Evolutionary conservation across 2,329 filamentous ascomycete genomes (phyloP).

Genomic region (Chrysosporium queenslandicum): DNA sequence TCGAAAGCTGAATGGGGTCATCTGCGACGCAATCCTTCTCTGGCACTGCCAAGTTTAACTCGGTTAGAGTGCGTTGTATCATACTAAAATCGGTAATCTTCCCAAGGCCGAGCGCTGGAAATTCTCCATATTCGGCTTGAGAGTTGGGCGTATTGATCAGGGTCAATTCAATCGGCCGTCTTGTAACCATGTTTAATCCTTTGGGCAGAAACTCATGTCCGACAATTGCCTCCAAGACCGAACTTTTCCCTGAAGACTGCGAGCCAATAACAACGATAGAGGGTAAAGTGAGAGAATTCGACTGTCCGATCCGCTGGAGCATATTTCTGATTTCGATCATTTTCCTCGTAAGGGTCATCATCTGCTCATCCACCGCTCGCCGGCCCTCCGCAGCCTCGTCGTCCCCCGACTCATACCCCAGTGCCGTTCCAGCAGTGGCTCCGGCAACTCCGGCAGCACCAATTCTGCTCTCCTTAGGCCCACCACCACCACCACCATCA

Average conservation of each 20-base stretch:
- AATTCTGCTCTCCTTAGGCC: conserved; percentile 47
- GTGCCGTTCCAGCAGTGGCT: conserved; percentile 62
- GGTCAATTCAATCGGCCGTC: conserved; percentile 89
- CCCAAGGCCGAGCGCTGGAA: conserved; percentile 78
- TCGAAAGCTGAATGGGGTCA: conserved; percentile 89
- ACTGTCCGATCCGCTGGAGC: conserved; percentile 83
- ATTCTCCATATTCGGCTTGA: conserved; percentile 85
- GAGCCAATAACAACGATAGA: conserved; percentile 99
- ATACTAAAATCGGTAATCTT: conserved; percentile 79
- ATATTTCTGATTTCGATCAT: conserved; percentile 98
- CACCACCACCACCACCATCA: conserved; percentile 35
- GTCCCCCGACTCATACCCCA: conserved; percentile 60
- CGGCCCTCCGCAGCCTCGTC: conserved; percentile 49
- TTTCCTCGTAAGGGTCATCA: conserved; percentile 98
- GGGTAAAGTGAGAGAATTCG: conserved; percentile 73
- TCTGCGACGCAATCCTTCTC: conserved; percentile 88
- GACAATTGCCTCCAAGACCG: conserved; percentile 90
- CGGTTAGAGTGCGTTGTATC: conserved; percentile 86
- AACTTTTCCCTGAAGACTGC: conserved; percentile 96
- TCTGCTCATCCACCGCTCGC: conserved; percentile 81
- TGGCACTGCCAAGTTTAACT: conserved; percentile 86
- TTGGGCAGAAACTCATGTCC: conserved; percentile 97
- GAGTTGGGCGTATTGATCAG: conserved; percentile 88
- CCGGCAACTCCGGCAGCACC: conserved; percentile 55
- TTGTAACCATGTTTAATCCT: conserved; percentile 96